Evolutionary conservation across 176 grass and related monocot species (phyloP).

Genomic region (Chrysopogon serrulatus): DNA sequence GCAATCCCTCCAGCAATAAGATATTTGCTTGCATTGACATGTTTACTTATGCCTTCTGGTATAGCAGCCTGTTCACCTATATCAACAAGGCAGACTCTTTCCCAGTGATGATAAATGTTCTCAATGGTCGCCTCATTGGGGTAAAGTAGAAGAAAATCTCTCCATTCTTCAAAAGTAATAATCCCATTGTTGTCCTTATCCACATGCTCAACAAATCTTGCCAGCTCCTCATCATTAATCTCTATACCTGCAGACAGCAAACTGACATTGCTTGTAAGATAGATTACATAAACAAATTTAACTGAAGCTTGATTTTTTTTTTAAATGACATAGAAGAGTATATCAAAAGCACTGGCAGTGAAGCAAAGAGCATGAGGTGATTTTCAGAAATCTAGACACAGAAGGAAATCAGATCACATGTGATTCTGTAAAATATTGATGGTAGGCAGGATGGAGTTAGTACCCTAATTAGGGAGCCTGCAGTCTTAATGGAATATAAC

Average conservation of each 20-base stretch:
- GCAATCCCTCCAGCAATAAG: slow-evolving; percentile 91
- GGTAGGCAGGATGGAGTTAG: slow-evolving; percentile 10
- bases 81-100: slow-evolving; percentile 90
- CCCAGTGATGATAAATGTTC: slow-evolving; percentile 98
- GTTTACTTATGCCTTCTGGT: slow-evolving; percentile 93
- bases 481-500: background rate
- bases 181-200: slow-evolving; percentile 98
- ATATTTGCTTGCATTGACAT: slow-evolving; percentile 85
- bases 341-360: background rate
- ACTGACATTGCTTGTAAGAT: slow-evolving; percentile 54
- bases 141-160: slow-evolving; percentile 97
- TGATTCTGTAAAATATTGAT: background rate
- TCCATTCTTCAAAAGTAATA: slow-evolving; percentile 99
- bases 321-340: background rate
- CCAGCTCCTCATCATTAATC: slow-evolving; percentile 92
- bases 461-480: background rate
- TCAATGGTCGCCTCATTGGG: slow-evolving; percentile 90
- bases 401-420: background rate
- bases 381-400: background rate
- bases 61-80: slow-evolving; percentile 97
- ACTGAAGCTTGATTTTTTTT: background rate
- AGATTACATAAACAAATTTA: slow-evolving; percentile 18
- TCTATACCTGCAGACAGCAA: slow-evolving; percentile 85
- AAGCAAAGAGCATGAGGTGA: background rate
- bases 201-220: slow-evolving; percentile 93